Conservation (phyloP, 2,329 filamentous ascomycete species). For the Phoma herbarum region DNA sequence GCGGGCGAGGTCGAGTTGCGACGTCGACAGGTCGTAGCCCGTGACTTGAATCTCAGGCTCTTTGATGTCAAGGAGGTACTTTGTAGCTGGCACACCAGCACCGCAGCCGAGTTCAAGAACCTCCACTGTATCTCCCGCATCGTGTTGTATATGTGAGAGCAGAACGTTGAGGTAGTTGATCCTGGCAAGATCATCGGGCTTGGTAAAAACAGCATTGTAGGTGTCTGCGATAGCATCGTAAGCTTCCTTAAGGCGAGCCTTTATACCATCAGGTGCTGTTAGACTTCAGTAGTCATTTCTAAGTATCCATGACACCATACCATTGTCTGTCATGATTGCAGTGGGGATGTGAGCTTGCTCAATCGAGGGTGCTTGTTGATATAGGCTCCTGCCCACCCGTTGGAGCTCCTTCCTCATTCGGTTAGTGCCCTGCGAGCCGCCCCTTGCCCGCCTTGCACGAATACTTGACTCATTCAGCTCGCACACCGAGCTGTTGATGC, state of each 20-base stretch:
- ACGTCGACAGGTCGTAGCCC: conserved; percentile 55
- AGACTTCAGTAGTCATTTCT: neutral
- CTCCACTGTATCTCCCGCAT: neutral
- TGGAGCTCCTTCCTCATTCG: neutral
- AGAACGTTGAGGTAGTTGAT: conserved; percentile 35
- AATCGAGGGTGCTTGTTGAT: neutral
- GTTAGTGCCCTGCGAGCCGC: neutral
- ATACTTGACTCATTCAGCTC: neutral
- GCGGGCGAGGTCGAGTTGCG: conserved; percentile 51
- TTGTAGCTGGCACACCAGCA: conserved; percentile 41
- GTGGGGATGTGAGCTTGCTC: neutral
- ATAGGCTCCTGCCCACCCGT: too few relatives aligned
- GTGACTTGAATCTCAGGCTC: conserved; percentile 42
- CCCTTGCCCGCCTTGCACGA: neutral
- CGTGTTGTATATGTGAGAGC: conserved; percentile 20
- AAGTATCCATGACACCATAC: neutral
- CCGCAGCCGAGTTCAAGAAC: conserved; percentile 45
- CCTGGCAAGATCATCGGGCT: conserved; percentile 31
- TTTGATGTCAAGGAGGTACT: conserved; percentile 25
- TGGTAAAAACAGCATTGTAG: conserved; percentile 34
- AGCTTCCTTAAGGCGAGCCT: conserved; percentile 37
- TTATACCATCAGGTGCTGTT: conserved; percentile 31
- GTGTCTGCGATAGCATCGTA: conserved; percentile 45
- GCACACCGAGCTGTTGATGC: too few relatives aligned
- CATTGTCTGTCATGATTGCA: neutral